Evolutionary conservation across 495 filamentous ascomycete species (phyloP).

Genomic region (Podospora bellae-mahoneyi): DNA sequence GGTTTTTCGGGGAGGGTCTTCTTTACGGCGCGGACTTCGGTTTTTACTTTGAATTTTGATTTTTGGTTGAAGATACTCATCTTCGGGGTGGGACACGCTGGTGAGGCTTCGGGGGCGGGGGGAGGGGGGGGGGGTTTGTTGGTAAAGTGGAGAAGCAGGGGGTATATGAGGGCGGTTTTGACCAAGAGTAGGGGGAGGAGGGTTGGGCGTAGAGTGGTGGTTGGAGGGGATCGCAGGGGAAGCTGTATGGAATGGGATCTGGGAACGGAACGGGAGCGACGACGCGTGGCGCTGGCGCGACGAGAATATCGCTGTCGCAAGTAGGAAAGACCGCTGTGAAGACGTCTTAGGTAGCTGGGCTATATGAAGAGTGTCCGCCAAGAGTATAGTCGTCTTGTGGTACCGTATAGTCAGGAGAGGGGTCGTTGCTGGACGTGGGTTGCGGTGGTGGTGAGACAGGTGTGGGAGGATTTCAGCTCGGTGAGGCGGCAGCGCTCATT

Average conservation of each 20-base stretch:
- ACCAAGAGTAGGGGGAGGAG: neutral
- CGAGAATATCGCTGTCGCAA: neutral
- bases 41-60: conserved; percentile 37
- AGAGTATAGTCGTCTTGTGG: neutral
- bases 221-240: neutral
- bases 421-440: neutral
- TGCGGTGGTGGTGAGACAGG: neutral
- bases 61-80: conserved; percentile 41
- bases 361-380: neutral
- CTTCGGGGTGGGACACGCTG: neutral
- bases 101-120: neutral
- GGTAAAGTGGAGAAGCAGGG: neutral
- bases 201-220: neutral
- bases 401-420: neutral
- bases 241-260: neutral
- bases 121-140: neutral
- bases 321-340: neutral
- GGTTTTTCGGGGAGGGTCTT: conserved; percentile 27
- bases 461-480: conserved; percentile 5
- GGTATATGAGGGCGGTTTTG: neutral
- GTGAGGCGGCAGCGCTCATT: neutral
- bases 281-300: neutral
- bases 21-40: conserved; percentile 31
- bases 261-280: neutral
- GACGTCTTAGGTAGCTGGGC: neutral